Evolutionary conservation across 106 monocot species (phyloP), one percentile per base, ranked within the genome.

Genomic region (Dendrobium huoshanense): DNA sequence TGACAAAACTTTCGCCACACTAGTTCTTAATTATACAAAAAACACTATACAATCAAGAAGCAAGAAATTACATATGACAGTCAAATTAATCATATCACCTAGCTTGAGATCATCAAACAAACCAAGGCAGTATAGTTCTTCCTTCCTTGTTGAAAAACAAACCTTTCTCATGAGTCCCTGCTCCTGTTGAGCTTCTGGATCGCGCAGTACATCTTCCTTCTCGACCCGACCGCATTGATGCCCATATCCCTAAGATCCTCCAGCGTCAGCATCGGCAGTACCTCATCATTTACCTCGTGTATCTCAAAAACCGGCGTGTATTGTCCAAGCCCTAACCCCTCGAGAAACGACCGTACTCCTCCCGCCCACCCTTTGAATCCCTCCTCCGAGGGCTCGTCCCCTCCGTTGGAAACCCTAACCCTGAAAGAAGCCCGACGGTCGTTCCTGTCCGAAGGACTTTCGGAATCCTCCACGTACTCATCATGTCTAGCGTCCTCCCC

Each of bases 181-280:
- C 77, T 80, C 78, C 85, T 92, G 74, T 82, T 70, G 41, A 99
- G 88, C 81, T 88, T 90, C 81, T 99, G 93, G 31, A 99, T 95
- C 10, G 95, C 99, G 77, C 79, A 91, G 80, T 78, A 92, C 79
- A 99, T 82, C 82, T 99, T 99, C 84, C 99, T 84, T 79, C 91
- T 87, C 1, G 99, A 88, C 17, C 99, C 99, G 7, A 99, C 93
- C 0, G 99, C 95, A 77, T 64, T 91, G 18, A 99, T 99, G 49
- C 93, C 95, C 99, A 99, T 99, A 41, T 99, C 95, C 82, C 86
- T 95, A 72, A 99, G 74, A 73, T 99, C 99, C 55, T 95, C 93
- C 67, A 95, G 20, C 0, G 99, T 95, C 75, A 99, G 83, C 75
- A 93, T n/a, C 9, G 95, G 95, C 47, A 99, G 83, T 51, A 91